Percentiles rank a stretch among this genome's conserved stretches.
Evolutionary conservation across 2,329 filamentous ascomycete species (phyloP).

Genomic region (Hawksworthiomyces lignivorus): DNA sequence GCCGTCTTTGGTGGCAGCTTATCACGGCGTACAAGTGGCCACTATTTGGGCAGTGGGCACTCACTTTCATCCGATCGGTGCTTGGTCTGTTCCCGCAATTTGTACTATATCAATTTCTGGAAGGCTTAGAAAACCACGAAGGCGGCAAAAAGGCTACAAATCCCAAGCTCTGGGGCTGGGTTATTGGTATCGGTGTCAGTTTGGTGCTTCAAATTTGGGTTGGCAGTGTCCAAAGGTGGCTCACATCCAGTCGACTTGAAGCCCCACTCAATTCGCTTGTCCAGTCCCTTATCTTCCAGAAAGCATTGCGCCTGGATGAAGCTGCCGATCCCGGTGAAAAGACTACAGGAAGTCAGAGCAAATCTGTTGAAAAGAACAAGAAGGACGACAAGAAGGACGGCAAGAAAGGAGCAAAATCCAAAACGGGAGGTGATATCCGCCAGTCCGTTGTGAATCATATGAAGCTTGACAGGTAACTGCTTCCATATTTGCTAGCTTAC

Average conservation of each 20-base stretch:
- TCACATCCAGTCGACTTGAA: constrained; percentile 25
- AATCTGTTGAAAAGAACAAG: constrained; percentile 6
- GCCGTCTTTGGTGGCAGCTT: constrained; percentile 26
- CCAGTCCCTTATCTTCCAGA: constrained; percentile 28
- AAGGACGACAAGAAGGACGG: constrained; percentile 12
- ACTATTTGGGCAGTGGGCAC: constrained; percentile 24
- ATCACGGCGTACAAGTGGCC: constrained; percentile 20
- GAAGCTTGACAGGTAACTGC: constrained; percentile 26
- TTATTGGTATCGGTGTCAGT: constrained; percentile 22
- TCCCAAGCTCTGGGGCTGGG: constrained; percentile 25
- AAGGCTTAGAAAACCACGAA: constrained; percentile 21
- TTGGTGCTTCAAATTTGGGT: constrained; percentile 25
- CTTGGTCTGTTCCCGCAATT: constrained; percentile 27
- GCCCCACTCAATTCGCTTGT: constrained; percentile 24
- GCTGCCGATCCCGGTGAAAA: constrained; percentile 18
- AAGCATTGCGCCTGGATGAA: constrained; percentile 27
- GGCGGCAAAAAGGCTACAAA: constrained; percentile 13
- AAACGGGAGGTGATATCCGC: constrained; percentile 18
- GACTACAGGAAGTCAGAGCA: neutral
- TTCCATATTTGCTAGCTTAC: no score
- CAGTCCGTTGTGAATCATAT: constrained; percentile 30
- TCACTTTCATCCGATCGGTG: constrained; percentile 23
- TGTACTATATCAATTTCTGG: constrained; percentile 28
- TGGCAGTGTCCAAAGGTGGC: constrained; percentile 24
- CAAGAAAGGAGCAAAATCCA: constrained; percentile 1